Percentiles rank a stretch among this genome's conserved stretches.
These are phyloP conservation scores for Suillus subluteus DNA, from an alignment of 768 basidiomycete species.

Conservation along the genomic window DNA sequence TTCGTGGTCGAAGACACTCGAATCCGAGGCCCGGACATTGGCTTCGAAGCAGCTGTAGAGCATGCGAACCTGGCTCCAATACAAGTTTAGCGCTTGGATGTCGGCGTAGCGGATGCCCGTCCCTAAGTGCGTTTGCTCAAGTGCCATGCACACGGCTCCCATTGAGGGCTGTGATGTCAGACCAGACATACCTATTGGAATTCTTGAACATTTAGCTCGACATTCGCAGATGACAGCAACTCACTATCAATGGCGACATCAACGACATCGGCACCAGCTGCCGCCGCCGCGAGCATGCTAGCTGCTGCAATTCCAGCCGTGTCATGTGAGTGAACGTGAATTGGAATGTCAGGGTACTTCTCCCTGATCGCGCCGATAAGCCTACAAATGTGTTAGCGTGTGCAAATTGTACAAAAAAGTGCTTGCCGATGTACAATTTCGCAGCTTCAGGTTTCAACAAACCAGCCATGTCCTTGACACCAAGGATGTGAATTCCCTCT, in stretches of 20 bases:
- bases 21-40: slow-evolving; percentile 95
- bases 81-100: slow-evolving; percentile 95
- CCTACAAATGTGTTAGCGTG: slow-evolving; percentile 40
- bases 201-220: not conserved
- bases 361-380: slow-evolving; percentile 94
- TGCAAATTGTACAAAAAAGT: not conserved
- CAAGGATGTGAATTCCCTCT: slow-evolving; percentile 95
- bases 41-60: slow-evolving; percentile 98
- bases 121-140: slow-evolving; percentile 92
- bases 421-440: slow-evolving; percentile 61
- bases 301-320: slow-evolving; percentile 97
- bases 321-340: slow-evolving; percentile 99
- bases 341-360: slow-evolving; percentile 96
- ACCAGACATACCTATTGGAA: slow-evolving; percentile 86
- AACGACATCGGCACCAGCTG: slow-evolving; percentile 97
- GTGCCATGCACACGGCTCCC: slow-evolving; percentile 93
- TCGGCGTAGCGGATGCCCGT: slow-evolving; percentile 97
- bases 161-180: slow-evolving; percentile 98
- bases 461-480: slow-evolving; percentile 99
- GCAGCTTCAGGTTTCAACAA: slow-evolving; percentile 94
- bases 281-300: slow-evolving; percentile 95
- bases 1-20: slow-evolving; percentile 98
- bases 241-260: slow-evolving; percentile 98
- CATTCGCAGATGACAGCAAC: slow-evolving; percentile 30
- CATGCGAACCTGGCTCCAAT: slow-evolving; percentile 97